Conservation (phyloP, 352 stramenopile genomes). For the Globisporangium emineosum region DNA sequence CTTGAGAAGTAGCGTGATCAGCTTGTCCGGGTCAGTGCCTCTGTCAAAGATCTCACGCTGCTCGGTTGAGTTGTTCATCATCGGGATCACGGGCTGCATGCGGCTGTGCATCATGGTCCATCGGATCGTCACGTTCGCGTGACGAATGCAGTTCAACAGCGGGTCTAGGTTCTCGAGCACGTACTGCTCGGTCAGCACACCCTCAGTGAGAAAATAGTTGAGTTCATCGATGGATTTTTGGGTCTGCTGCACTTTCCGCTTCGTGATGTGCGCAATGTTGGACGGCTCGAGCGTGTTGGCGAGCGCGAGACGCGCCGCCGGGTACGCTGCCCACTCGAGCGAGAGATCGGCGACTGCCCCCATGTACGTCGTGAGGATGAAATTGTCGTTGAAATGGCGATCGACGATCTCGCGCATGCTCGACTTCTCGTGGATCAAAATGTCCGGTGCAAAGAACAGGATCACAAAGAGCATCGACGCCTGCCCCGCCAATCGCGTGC, state of each 20-base stretch:
- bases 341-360: constrained; percentile 91
- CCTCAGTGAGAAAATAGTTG: constrained; percentile 90
- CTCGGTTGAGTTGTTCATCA: constrained; percentile 84
- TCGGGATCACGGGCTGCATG: constrained; percentile 79
- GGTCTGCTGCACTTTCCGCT: constrained; percentile 85
- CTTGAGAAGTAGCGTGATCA: constrained; percentile 92
- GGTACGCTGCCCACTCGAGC: constrained; percentile 91
- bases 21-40: constrained; percentile 75
- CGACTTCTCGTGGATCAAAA: constrained; percentile 89
- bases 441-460: constrained; percentile 92
- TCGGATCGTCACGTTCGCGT: constrained; percentile 91
- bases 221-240: constrained; percentile 86
- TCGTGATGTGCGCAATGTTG: constrained; percentile 89
- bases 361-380: constrained; percentile 95
- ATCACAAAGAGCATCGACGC: constrained; percentile 95
- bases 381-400: constrained; percentile 96
- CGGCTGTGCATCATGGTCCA: constrained; percentile 95
- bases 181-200: constrained; percentile 91
- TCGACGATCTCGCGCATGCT: constrained; percentile 95
- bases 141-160: constrained; percentile 89
- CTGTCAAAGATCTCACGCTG: constrained; percentile 84
- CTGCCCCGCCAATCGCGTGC: constrained; percentile 87
- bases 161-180: constrained; percentile 91
- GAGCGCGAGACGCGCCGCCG: constrained; percentile 86
- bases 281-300: constrained; percentile 84